phyloP scores from a whole-genome alignment of 208 protist species.

The Acanthamoeba royreba region DNA sequence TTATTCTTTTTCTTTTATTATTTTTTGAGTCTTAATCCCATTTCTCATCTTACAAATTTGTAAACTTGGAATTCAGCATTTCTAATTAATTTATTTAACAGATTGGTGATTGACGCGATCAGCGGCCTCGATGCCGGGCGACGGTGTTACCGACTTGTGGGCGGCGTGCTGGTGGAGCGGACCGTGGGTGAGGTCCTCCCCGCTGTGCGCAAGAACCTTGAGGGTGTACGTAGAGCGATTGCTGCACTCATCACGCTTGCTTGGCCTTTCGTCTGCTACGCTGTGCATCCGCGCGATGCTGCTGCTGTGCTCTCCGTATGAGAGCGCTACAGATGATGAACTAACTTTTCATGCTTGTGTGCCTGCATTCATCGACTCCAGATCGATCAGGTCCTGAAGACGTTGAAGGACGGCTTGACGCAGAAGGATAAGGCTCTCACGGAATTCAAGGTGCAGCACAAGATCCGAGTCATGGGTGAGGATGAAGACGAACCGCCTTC shows the following conservation, averaged over 20 bases:
- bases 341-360: neutral
- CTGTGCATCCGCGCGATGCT: neutral
- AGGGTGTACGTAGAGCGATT: neutral
- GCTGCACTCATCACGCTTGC: too few relatives aligned
- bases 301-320: neutral
- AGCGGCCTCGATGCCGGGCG: constrained; percentile 85
- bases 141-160: constrained; percentile 92
- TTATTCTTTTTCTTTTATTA: neutral
- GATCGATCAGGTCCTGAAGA: constrained; percentile 33
- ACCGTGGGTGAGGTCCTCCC: constrained; percentile 93
- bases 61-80: neutral
- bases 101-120: constrained; percentile 86
- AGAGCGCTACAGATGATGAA: neutral
- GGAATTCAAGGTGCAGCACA: constrained; percentile 3
- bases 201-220: constrained; percentile 87
- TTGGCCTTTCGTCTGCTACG: neutral
- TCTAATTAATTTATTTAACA: neutral
- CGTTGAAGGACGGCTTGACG: neutral
- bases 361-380: neutral
- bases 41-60: too few relatives aligned
- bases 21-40: neutral
- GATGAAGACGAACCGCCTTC: neutral
- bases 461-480: constrained; percentile 42
- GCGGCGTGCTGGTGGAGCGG: constrained; percentile 92
- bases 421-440: constrained; percentile 11